Base-by-base conservation (phyloP, 1,139 yeast genomes). In the Candida sanyaensis region DNA sequence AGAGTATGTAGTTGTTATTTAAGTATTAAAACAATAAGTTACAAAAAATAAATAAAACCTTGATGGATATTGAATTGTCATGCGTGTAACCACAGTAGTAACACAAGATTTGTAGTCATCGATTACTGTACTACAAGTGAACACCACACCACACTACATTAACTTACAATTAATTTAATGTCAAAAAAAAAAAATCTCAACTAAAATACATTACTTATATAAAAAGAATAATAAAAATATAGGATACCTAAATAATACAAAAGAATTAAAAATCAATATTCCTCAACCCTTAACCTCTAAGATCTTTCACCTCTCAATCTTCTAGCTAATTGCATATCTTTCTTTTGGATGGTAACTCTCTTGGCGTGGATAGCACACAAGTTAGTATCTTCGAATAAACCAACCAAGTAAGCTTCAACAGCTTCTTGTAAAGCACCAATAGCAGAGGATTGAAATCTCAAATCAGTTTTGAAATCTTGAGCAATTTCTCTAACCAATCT, bases 291-390 rank as follows among this genome's bases (percentile, higher is more conserved):
- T 26, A 26, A 26, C 28, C 28, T 26, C 28, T 36, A 11, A 11
- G 89, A 80, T 84, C 93, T 86, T 80, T 86, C 98, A 75, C 98
- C 98, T 82, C 98, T 91, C 74, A 92, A 87, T 86, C 98, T 93
- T 84, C 98, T 91, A 62, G 98, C 98, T 73, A 92, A 87, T 78
- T 91, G 96, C 75, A 92, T 91, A 76, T 92, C 98, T 86, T 92
- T 92, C 96, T 92, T 93, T 82, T 92, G 97, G 77, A 92, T 92
- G 61, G 98, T 92, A 68, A 92, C 97, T 84, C 98, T 89, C 92
- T 92, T 92, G 70, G 98, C 98, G 82, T 92, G 98, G 68, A 93
- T 90, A 65, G 98, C 97, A 80, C 97, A 93, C 81, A 92, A 84
- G 86, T 92, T 92, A 64, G 97, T 92, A 80, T 91, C 98, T 82